These are phyloP conservation scores for Fusarium tuaranense DNA, from an alignment of 2,329 filamentous ascomycete genomes.

Conservation along the genomic window DNA sequence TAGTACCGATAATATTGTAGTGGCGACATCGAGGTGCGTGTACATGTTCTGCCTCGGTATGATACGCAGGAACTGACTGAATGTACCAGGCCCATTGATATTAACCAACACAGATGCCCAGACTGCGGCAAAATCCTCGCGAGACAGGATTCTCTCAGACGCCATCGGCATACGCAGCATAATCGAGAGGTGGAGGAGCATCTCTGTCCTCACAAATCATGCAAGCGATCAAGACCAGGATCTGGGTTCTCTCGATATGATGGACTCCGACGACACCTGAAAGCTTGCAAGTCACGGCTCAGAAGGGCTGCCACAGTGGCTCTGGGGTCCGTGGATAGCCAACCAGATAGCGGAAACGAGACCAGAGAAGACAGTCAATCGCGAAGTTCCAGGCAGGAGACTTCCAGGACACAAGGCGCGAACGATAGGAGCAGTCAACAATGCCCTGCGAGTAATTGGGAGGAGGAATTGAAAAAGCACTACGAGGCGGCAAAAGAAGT, in stretches of 20 bases:
- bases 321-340: rapidly evolving
- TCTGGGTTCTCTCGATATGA: not conserved
- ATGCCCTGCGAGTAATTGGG: no score
- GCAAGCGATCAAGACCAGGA: not conserved
- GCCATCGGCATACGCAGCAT: not conserved
- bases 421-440: not conserved
- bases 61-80: no score
- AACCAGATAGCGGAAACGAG: not conserved
- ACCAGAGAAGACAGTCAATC: not conserved
- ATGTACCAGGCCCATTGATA: no score
- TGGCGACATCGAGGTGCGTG: not conserved
- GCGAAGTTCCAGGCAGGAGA: not conserved
- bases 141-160: no score
- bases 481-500: not conserved
- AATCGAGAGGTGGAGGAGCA: not conserved
- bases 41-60: no score
- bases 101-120: no score
- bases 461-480: not conserved
- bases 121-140: no score
- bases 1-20: not conserved
- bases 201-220: not conserved
- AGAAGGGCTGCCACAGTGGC: not conserved
- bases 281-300: not conserved
- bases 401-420: rapidly evolving
- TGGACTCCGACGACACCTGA: not conserved